Evolutionary conservation across 352 stramenopile species (phyloP), one percentile per base, ranked within the genome.

Genomic region (Phytophthora lateralis): DNA sequence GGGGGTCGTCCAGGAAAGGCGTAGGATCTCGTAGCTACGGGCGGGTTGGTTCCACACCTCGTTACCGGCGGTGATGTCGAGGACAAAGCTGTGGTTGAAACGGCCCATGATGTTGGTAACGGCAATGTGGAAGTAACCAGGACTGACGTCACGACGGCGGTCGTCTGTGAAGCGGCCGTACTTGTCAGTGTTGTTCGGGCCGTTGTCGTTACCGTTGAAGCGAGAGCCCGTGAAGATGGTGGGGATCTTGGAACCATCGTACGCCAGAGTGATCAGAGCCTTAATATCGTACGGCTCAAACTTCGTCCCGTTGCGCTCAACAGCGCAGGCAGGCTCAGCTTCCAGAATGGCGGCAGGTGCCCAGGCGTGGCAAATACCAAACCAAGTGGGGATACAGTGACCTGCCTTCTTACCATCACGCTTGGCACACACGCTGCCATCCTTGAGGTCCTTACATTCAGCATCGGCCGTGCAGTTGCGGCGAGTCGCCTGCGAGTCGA

Each of bases 11-110:
- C 67, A 84, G 11, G 66, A 65, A 49, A 83, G 68, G 42, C 76
- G 64, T 18, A 75, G 64, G 30, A 88, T 76, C 14, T 88, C 67
- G 46, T 72, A 88, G 30, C 75, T 63, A 0, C 73, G 73, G 24
- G 55, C 76, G 7, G 78, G 78, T 35, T 88, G 78, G 60, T 88
- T 88, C 78, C 78, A 88, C n/a, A 88, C 78, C 54, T 85, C 73
- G 14, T 74, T 67, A 24, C 76, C 76, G 4, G 78, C 76, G 0
- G 73, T 76, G n/a, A 80, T 76, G 47, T 88, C 78, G 26, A 88
- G 52, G 4, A 88, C 56, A 44, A 88, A 88, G 21, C 56, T 76
- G 35, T 66, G 59, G 29, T 80, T 79, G 24, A 85, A 75, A 12
- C 69, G 55, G 0, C 76, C 72, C 51, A 88, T 73, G 55, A 86